Evolutionary conservation across 108 stramenopile genomes (phyloP), one percentile per base, ranked within the genome.

Genomic region (Skeletonema costatum): DNA sequence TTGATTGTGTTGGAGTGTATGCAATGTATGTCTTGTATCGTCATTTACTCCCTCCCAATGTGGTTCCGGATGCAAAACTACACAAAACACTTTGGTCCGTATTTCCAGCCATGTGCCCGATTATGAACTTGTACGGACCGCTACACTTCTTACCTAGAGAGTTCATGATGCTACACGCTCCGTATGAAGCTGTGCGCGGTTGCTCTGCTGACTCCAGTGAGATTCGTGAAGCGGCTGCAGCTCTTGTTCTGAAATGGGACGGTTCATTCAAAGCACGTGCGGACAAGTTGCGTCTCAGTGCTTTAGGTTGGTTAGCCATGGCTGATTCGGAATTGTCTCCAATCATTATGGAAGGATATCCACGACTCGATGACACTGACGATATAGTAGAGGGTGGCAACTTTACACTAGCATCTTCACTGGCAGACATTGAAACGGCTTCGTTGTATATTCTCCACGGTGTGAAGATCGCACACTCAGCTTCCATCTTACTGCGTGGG

Each of bases 21-120:
- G 86, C 75, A 25, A 39, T 87, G 67, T 87, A 87, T 66, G 79
- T 80, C 17, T 63, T 87, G 58, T 87, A 87, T 60, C 41, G 86
- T 2, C 70, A 73, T 25, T 58, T 87, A 13, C 58, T 87, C 1
- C 83, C 86, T 7, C 53, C 80, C 3, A 81, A 85, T 44, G 32
- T 70, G 16, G 60, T 81, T 19, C 86, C 86, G 0, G 86, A 87
- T 74, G 76, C 70, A 19, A 87, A 80, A 35, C 66, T 87, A 5
- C 83, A 83, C 73, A 80, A 77, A 38, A 53, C 29, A 35, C 60
- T 87, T 1, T 87, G 80, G 76, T 68, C 68, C 0, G 60, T 77
- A 4, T 77, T 82, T 25, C 83, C 86, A 25, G 66, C 73, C 4
- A 73, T 73, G 72, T 81, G 76, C 12, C 86, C 83, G 2, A 63